phyloP scores from a whole-genome alignment of 148 eudicot species.

The Silene latifolia region DNA sequence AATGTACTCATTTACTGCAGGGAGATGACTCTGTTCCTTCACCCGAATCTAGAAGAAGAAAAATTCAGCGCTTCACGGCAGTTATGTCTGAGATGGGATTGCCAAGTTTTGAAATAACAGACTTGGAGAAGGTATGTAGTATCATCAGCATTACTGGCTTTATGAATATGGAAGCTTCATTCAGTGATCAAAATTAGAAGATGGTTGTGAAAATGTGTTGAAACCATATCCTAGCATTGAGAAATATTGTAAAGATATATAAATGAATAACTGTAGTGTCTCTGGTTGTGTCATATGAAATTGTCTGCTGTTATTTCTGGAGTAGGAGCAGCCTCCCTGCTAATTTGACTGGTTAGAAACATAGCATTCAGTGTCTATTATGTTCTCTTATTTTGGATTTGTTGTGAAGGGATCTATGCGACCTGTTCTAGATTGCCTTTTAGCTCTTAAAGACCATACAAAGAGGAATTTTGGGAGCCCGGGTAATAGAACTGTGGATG shows the following conservation, averaged over 20 bases:
- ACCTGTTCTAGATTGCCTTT: constrained; percentile 70
- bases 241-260: not conserved
- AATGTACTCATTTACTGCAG: constrained; percentile 28
- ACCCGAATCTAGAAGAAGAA: constrained; percentile 39
- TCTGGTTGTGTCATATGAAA: not conserved
- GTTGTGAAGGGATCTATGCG: constrained; percentile 77
- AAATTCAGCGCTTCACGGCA: constrained; percentile 55
- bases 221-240: not conserved
- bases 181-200: not conserved
- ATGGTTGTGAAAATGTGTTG: not conserved
- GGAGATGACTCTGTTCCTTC: constrained; percentile 34
- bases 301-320: not conserved
- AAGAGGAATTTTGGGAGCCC: constrained; percentile 44
- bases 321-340: not conserved
- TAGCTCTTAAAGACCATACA: constrained; percentile 57
- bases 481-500: constrained; percentile 38
- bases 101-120: constrained; percentile 62
- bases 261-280: not conserved
- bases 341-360: not conserved
- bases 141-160: not conserved
- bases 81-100: constrained; percentile 70
- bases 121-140: constrained; percentile 67
- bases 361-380: not conserved
- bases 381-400: not conserved
- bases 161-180: not conserved